A percentile compares a stretch with the other conserved stretches of the same genome.
Conservation (phyloP, 192 early-diverging fungal genomes). For the Coemansia erecta region DNA sequence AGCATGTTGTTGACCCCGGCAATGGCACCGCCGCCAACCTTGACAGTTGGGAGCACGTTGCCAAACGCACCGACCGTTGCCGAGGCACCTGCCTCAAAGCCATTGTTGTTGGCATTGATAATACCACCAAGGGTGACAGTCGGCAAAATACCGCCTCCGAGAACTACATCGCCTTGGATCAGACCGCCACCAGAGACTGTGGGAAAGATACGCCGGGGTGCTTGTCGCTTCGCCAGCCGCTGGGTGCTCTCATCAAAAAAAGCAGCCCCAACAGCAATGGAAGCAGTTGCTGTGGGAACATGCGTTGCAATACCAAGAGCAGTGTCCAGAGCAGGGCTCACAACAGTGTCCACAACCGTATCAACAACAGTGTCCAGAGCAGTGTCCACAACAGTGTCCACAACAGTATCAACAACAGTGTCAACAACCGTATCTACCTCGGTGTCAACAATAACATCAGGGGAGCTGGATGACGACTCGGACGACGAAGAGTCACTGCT, state of each 20-base stretch:
- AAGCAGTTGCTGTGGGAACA: not conserved
- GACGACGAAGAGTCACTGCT: not conserved
- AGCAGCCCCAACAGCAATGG: no score
- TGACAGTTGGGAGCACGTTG: conserved; percentile 13
- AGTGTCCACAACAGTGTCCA: conserved; percentile 5
- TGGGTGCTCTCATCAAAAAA: conserved; percentile 3
- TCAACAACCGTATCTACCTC: no score
- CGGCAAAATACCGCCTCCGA: conserved; percentile 24
- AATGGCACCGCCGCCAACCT: conserved; percentile 19
- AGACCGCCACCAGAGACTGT: conserved; percentile 14
- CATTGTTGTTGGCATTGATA: conserved; percentile 21
- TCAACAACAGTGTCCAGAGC: conserved; percentile 1
- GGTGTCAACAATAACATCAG: no score
- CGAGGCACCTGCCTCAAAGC: conserved; percentile 24
- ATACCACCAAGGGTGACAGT: conserved; percentile 23
- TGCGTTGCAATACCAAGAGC: not conserved
- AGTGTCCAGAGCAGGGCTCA: not conserved
- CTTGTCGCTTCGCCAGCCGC: conserved; percentile 11
- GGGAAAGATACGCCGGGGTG: conserved; percentile 8
- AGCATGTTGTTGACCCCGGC: conserved; percentile 13
- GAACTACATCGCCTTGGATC: conserved; percentile 15
- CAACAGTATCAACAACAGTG: no score
- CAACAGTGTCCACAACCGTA: conserved; percentile 6
- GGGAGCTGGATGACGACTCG: not conserved
- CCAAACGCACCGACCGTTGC: conserved; percentile 25